phyloP scores from a whole-genome alignment of 2,329 filamentous ascomycete species.

The Phyllosticta capitalensis region DNA sequence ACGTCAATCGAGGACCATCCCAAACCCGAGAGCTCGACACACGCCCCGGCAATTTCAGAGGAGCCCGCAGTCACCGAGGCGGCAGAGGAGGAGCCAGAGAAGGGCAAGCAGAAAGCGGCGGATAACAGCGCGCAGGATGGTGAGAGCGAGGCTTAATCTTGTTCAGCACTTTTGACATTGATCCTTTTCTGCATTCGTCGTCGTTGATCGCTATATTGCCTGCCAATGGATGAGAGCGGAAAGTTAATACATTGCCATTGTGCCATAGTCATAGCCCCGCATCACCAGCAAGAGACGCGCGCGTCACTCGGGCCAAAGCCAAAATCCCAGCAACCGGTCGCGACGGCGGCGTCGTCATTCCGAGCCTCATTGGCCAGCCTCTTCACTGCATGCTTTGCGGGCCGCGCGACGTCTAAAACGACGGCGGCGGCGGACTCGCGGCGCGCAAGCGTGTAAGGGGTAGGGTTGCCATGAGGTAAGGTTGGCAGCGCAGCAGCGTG shows the following conservation, averaged over 20 bases:
- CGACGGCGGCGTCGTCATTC: neutral
- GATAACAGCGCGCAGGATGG: slow-evolving; percentile 7
- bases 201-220: neutral
- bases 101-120: slow-evolving; percentile 10
- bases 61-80: neutral
- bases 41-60: neutral
- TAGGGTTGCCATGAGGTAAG: neutral
- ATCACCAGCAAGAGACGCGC: neutral
- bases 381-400: slow-evolving; percentile 7
- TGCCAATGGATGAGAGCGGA: slow-evolving; percentile 3
- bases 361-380: slow-evolving; percentile 8
- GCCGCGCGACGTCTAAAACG: neutral
- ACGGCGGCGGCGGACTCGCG: neutral
- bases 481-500: neutral
- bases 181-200: slow-evolving; percentile 4
- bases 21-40: neutral
- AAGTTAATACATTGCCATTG: slow-evolving; percentile 6
- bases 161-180: slow-evolving; percentile 7
- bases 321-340: neutral
- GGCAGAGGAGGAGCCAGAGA: slow-evolving; percentile 1
- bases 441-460: neutral
- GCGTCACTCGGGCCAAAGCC: neutral
- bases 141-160: slow-evolving; percentile 2
- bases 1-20: neutral
- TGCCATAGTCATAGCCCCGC: neutral